phyloP scores from a whole-genome alignment of 805 yeast genomes.

The Cyberlindnera mrakii region DNA sequence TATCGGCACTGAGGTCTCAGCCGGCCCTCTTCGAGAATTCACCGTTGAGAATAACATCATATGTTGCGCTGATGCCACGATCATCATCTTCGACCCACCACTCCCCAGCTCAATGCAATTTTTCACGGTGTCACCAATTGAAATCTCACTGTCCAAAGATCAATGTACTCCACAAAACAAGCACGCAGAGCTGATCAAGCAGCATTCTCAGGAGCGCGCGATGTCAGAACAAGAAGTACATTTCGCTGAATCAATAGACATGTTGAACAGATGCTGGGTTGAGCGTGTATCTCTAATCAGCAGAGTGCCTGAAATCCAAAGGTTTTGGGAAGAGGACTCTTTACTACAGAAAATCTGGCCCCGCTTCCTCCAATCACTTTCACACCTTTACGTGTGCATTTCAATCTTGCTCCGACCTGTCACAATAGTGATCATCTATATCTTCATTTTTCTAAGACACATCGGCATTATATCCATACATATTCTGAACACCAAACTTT shows the following conservation, averaged over 20 bases:
- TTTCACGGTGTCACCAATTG: conserved; percentile 67
- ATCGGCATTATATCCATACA: conserved; percentile 11
- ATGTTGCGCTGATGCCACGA: conserved; percentile 11
- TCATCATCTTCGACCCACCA: conserved; percentile 67
- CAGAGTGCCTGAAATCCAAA: conserved; percentile 10
- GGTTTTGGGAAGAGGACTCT: conserved; percentile 12
- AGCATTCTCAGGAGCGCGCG: conserved; percentile 5
- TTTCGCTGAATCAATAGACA: conserved; percentile 8
- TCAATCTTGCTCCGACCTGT: conserved; percentile 11
- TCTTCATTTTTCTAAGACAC: conserved; percentile 10
- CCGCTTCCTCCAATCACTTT: background rate
- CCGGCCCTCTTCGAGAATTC: background rate
- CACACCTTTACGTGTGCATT: background rate
- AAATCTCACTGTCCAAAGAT: conserved; percentile 42
- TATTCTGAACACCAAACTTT: conserved; percentile 26
- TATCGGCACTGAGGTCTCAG: conserved; percentile 2
- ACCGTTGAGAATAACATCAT: background rate
- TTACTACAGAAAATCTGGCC: background rate
- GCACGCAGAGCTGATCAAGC: conserved; percentile 3
- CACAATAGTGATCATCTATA: conserved; percentile 5
- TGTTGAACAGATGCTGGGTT: conserved; percentile 17
- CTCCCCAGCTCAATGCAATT: conserved; percentile 66
- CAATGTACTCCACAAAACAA: no score
- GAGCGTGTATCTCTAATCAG: conserved; percentile 8
- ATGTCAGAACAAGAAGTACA: conserved; percentile 6